Base-by-base conservation (phyloP, 23 red algal species). In the Pyropia yezoensis region DNA sequence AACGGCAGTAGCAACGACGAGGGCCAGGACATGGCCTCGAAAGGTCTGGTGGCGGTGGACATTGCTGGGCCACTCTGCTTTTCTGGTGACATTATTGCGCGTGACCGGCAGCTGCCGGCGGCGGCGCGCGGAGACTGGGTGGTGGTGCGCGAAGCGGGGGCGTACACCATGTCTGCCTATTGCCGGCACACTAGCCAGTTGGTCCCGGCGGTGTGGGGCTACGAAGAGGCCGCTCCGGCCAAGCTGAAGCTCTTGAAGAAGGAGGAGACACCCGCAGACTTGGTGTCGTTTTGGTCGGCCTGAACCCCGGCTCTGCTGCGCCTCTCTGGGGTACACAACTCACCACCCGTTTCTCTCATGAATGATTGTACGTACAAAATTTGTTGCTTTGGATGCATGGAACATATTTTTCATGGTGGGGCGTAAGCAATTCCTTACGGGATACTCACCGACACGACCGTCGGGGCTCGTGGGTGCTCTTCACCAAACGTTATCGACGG, bases 51-150 rank as follows among this genome's bases (percentile, higher is more conserved):
- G 18, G 28, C 59, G 11, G 68, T 74, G 39, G 75, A 89, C 53
- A 72, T 89, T 53, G 85, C 66, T 15, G 85, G 85, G 12, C 85
- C 85, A 13, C 55, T 89, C 15, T 89, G 85, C 65, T 89, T 89
- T 29, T 77, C 85, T 52, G 85, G 85, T 58, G 85, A 89, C 63
- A 69, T 89, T 2, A 51, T 89, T 75, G 85, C 85, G 16, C 20
- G 30, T 4, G 85, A 76, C 28, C 85, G 85, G 14, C 53, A 70
- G 66, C 59, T 89, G 50, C 67, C 73, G 2, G n/a, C 51, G 21
- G 63, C 63, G 27, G 52, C 57, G 17, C 67, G 63, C 15, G 85
- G 85, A 14, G 85, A 89, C 58, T 79, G 65, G 66, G 18, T 89
- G 17, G 85, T 89, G 17, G 74, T 89, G 1, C 61, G 76, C 25